Evolutionary conservation across 1,139 yeast species (phyloP), one percentile per base, ranked within the genome.

Genomic region (Dujonia santamariae): DNA sequence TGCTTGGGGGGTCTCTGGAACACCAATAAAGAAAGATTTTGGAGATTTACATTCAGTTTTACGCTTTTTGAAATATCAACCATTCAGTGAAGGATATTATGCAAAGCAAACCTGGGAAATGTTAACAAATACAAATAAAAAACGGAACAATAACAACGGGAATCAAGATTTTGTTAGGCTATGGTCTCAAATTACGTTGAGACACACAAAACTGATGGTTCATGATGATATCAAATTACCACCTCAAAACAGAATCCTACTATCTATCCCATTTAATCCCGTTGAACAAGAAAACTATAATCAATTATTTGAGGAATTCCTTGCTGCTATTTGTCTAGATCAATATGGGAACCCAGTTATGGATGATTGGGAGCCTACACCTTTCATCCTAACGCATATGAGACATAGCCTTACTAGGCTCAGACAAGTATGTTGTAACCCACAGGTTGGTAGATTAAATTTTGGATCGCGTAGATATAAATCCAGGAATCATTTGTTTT

Each of bases 1-100:
- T 59, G 79, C 96, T 0, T 92, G 97, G 97, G 96, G 96, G 6
- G 96, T 88, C 1, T 85, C 96, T 0, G 98, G 98, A 5, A 92
- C 98, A 0, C 95, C 97, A 0, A 83, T 88, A 8, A 77, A 79
- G 43, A 77, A 75, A 43, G 67, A 75, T 30, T 59, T 85, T 38
- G 61, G 64, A 31, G 96, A 90, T 56, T 62, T 88, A 37, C 78
- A 74, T 36, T 83, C 95, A 0, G 68, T 87, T 6, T 54, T 88
- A 25, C 70, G 76, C 13, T 90, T 86, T 49, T 59, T 88, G 41
- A 68, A 81, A 40, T 56, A 77, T 19, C 67, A 67, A 32, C 97
- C 97, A 0, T 84, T 86, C 45, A 46, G 51, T 19, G 59, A 61
- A 21, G 63, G 56, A 13, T 28, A 36, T 19, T 45, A 63, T 3